Evolutionary conservation across 768 basidiomycete genomes (phyloP).

Genomic region (Boletus patriciae): DNA sequence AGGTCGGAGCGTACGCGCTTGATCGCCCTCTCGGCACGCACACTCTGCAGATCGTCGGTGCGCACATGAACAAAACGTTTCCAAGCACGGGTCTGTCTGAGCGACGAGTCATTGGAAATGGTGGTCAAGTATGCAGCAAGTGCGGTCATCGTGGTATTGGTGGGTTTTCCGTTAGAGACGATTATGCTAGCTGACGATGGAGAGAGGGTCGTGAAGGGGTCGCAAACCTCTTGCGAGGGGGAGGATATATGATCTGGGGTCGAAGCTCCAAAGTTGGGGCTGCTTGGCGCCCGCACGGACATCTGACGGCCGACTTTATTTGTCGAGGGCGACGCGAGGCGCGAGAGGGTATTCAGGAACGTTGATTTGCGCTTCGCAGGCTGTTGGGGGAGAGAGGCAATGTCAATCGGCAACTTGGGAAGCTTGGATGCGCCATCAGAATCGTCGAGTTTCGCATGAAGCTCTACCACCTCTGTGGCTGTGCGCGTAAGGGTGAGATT

Average conservation of each 20-base stretch:
- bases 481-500: conserved; percentile 85
- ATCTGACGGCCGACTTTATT: conserved; percentile 49
- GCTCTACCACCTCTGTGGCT: conserved; percentile 72
- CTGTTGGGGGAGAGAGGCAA: conserved; percentile 48
- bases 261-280: conserved; percentile 35
- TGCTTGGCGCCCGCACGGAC: conserved; percentile 35
- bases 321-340: conserved; percentile 71
- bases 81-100: conserved; percentile 73
- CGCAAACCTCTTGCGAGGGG: conserved; percentile 56
- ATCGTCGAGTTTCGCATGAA: conserved; percentile 79
- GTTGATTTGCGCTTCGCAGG: conserved; percentile 74
- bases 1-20: conserved; percentile 86
- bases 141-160: conserved; percentile 57
- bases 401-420: conserved; percentile 62
- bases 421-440: conserved; percentile 54
- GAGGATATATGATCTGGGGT: conserved; percentile 40
- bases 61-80: conserved; percentile 83
- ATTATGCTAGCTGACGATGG: conserved; percentile 28
- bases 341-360: conserved; percentile 84
- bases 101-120: conserved; percentile 61
- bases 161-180: conserved; percentile 22
- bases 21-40: conserved; percentile 82
- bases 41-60: conserved; percentile 85
- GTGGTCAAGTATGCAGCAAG: conserved; percentile 81
- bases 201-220: conserved; percentile 57